phyloP scores from a whole-genome alignment of 2,329 filamentous ascomycete genomes.

The Stachybotrys elegans region DNA sequence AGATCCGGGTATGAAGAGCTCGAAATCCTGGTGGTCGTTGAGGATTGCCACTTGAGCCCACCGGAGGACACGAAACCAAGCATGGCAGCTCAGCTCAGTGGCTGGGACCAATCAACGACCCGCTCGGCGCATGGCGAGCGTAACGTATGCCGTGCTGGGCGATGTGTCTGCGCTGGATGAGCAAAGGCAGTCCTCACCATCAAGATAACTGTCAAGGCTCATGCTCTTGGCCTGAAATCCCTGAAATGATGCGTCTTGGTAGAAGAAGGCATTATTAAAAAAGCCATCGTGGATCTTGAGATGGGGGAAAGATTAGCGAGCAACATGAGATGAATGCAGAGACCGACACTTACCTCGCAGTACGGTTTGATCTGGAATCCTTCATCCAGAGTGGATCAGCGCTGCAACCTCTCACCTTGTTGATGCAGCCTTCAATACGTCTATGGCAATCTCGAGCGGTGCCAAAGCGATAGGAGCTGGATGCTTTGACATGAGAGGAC shows the following conservation, averaged over 20 bases:
- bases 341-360: neutral
- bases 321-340: neutral
- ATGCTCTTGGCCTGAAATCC: conserved; percentile 57
- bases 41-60: conserved; percentile 75
- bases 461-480: no score
- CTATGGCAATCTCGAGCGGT: no score
- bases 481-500: no score
- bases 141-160: no score
- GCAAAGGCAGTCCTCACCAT: conserved; percentile 33
- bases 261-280: neutral
- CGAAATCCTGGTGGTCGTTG: conserved; percentile 55
- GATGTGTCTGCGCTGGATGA: no score
- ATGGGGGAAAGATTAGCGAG: neutral
- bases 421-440: no score
- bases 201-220: conserved; percentile 56
- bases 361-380: neutral
- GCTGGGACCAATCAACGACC: no score
- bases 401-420: no score
- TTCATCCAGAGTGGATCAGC: no score
- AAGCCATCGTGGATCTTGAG: neutral
- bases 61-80: no score
- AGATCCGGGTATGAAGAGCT: conserved; percentile 49
- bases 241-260: neutral
- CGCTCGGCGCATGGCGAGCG: no score
- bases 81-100: no score